Base-by-base conservation (phyloP, 371 early-diverging fungal genomes). In the Zychaea mexicana region DNA sequence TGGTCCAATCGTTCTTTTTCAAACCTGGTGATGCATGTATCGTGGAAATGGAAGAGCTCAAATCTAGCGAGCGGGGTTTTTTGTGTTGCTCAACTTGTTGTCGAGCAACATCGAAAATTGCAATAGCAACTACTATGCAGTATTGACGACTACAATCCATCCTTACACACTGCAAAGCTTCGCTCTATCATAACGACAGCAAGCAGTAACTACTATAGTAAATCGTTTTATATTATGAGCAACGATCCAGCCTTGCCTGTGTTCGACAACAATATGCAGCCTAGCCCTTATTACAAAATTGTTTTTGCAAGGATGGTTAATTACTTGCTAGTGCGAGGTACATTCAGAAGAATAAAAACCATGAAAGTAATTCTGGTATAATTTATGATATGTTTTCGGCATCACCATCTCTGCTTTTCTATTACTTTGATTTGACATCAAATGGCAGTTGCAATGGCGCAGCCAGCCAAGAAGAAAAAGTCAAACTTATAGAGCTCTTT, bases 11-110 rank as follows among this genome's bases (percentile, higher is more conserved):
- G n/a, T n/a, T n/a, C n/a, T n/a, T n/a, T n/a, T n/a, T n/a, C n/a
- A n/a, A n/a, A n/a, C n/a, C n/a, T n/a, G n/a, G n/a, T n/a, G n/a
- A n/a, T n/a, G n/a, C n/a, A n/a, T n/a, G n/a, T n/a, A n/a, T n/a
- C n/a, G 81, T 36, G 9, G 38, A 36, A 36, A 9, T 36, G 38
- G 38, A 36, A 36, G 38, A 36, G 15, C 15, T 36, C 9, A 36
- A 36, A 36, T 9, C 38, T 15, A 36, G 38, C 15, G 38, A 36
- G 9, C 38, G 38, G 7, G 38, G 38, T 15, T 36, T 9, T 36
- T 36, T n/a, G 38, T 36, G 38, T 36, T 36, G 15, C 38, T 9
- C 38, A 36, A 36, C 9, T 15, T 36, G 38, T 36, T 9, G 9
- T 36, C 15, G 15, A 36, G 38, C 38, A 36, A 15, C 38, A 9